Base-by-base conservation (phyloP, 192 early-diverging fungal species). In the Coemansia sp. region DNA sequence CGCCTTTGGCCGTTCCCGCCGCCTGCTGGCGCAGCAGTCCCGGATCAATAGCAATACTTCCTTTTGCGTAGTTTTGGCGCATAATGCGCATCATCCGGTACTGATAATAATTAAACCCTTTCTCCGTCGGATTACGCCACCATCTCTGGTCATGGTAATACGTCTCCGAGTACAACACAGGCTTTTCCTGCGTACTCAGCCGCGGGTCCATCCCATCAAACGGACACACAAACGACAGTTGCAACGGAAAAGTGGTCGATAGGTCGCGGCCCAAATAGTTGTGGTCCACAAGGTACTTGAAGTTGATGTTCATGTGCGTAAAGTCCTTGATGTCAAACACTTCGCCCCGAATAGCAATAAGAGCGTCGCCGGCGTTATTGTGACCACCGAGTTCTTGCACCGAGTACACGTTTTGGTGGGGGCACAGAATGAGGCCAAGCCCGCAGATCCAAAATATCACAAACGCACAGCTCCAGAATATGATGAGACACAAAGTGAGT, bases 391-490 rank as follows among this genome's bases (percentile, higher is more conserved):
- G 73, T 59, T 92, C 89, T 23, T 79, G 62, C 64, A 69, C 84
- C 59, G 78, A 90, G 67, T 64, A 97, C 12, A 90, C 84, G 58
- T 89, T 81, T 58, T 88, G 86, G 58, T 83, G 81, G 2, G 90
- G 90, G 65, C 90, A 93, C 37, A 92, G 78, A 48, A 90, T 65
- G 26, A 81, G 69, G 9, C 90, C 90, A 26, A 90, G 83, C 26
- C 86, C 82, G 5, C 85, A 89, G 64, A 93, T 91, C 64, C 93
- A 89, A 75, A 94, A 94, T 52, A 97, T 86, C 47, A 94, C 86
- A 64, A 88, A 65, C 11, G 74, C 82, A 16, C 89, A 92, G 54
- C 94, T 65, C 32, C 93, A 82, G 16, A 87, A 74, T 26, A 95
- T 93, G 59, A 95, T 66, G 57, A 90, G 64, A 64, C 92, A 94